These are phyloP conservation scores for Phalaenopsis equestris DNA, from an alignment of 106 monocot species.

Conservation along the genomic window DNA sequence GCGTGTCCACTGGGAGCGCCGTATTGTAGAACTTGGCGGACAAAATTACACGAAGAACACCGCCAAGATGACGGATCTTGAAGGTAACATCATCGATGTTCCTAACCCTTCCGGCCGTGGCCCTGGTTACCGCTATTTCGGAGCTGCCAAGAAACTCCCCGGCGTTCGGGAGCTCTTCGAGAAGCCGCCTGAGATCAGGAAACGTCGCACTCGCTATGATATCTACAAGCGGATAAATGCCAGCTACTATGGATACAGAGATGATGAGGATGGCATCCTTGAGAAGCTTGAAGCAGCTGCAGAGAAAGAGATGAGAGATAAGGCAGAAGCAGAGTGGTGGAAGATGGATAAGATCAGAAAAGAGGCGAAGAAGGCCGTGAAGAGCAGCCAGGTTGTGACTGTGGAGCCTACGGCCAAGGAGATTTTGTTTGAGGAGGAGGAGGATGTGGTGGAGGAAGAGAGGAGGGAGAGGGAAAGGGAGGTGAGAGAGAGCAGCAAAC, in stretches of 20 bases:
- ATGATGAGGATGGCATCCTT: slow-evolving; percentile 92
- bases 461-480: slow-evolving; percentile 34
- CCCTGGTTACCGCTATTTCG: slow-evolving; percentile 93
- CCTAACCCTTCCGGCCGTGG: slow-evolving; percentile 91
- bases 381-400: slow-evolving; percentile 70
- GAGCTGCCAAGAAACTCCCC: slow-evolving; percentile 94
- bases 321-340: slow-evolving; percentile 52
- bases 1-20: slow-evolving; percentile 79
- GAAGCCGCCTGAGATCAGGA: slow-evolving; percentile 86
- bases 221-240: slow-evolving; percentile 94
- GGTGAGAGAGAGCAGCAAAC: slow-evolving; percentile 39
- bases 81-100: slow-evolving; percentile 86
- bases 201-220: slow-evolving; percentile 68
- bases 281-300: slow-evolving; percentile 77
- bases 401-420: slow-evolving; percentile 41
- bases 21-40: slow-evolving; percentile 86
- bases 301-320: slow-evolving; percentile 48
- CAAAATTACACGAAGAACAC: slow-evolving; percentile 44
- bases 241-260: slow-evolving; percentile 88
- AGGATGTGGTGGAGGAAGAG: slow-evolving; percentile 95
- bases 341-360: slow-evolving; percentile 56
- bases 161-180: slow-evolving; percentile 95
- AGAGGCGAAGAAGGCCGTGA: slow-evolving; percentile 77
- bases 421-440: slow-evolving; percentile 80
- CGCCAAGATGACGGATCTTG: slow-evolving; percentile 91